Evolutionary conservation across 495 filamentous ascomycete species (phyloP).

Genomic region (Xylona heveae): DNA sequence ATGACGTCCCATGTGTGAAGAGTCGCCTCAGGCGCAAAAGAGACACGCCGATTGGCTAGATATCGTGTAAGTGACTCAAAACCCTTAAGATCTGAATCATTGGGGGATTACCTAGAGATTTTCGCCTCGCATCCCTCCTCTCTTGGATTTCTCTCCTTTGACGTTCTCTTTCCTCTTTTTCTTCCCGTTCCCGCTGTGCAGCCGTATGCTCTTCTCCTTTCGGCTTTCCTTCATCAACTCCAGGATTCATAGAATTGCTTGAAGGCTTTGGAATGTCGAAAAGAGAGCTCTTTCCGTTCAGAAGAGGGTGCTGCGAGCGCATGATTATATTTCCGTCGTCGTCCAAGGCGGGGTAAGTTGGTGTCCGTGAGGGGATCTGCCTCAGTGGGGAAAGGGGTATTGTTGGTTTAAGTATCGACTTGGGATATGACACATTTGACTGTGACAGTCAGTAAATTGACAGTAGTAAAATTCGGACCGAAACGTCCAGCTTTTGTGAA

Average conservation of each 20-base stretch:
- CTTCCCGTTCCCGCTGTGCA: constrained; percentile 49
- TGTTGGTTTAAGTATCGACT: constrained; percentile 8
- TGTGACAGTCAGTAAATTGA: no score
- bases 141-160: constrained; percentile 49
- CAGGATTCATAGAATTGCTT: no score
- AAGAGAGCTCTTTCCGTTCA: constrained; percentile 3
- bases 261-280: no score
- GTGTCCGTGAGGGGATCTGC: constrained; percentile 2
- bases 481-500: no score
- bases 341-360: no score
- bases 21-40: constrained; percentile 93
- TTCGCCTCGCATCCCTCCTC: constrained; percentile 65
- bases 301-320: constrained; percentile 1
- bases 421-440: no score
- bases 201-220: constrained; percentile 66
- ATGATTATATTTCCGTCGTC: background rate
- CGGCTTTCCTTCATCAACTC: no score
- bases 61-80: constrained; percentile 7
- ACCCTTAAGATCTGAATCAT: background rate
- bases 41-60: constrained; percentile 71
- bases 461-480: no score
- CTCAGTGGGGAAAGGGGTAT: constrained; percentile 6
- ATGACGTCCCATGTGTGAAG: constrained; percentile 95
- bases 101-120: constrained; percentile 42
- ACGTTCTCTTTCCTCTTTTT: constrained; percentile 39